These are phyloP conservation scores for Thraustochytrium striatum DNA, from an alignment of 352 stramenopile species.

Conservation along the genomic window DNA sequence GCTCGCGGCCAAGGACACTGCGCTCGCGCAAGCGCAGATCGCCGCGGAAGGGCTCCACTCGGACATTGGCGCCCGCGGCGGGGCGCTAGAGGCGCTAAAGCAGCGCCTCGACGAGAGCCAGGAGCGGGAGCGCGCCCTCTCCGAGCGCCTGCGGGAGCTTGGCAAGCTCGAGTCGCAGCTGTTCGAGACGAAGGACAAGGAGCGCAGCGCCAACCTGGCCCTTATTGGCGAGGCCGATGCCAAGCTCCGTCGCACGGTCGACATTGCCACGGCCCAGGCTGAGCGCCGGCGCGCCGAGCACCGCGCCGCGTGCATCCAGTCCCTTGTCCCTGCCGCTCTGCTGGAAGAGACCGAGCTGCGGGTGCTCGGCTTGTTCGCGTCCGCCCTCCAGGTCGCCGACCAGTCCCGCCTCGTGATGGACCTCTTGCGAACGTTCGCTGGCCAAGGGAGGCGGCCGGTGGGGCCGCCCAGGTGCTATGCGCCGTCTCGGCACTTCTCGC, in stretches of 20 bases:
- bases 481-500: too few relatives aligned
- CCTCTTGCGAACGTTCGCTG: too few relatives aligned
- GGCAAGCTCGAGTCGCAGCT: not conserved
- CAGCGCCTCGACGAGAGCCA: not conserved
- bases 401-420: too few relatives aligned
- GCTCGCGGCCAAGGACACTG: conserved; percentile 63
- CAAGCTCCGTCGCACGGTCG: not conserved
- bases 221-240: conserved; percentile 17
- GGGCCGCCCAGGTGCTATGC: too few relatives aligned
- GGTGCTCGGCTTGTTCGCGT: not conserved
- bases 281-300: not conserved
- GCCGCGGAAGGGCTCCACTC: not conserved
- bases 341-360: not conserved
- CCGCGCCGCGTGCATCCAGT: not conserved
- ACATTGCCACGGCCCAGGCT: not conserved
- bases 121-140: conserved; percentile 1
- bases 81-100: not conserved
- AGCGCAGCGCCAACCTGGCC: conserved; percentile 12
- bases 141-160: not conserved
- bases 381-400: conserved; percentile 12
- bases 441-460: too few relatives aligned
- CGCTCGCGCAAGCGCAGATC: conserved; percentile 58
- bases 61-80: not conserved
- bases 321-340: not conserved
- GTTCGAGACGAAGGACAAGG: conserved; percentile 16